Conservation (phyloP, 2,329 filamentous ascomycete genomes). For the Thelonectria olida region DNA sequence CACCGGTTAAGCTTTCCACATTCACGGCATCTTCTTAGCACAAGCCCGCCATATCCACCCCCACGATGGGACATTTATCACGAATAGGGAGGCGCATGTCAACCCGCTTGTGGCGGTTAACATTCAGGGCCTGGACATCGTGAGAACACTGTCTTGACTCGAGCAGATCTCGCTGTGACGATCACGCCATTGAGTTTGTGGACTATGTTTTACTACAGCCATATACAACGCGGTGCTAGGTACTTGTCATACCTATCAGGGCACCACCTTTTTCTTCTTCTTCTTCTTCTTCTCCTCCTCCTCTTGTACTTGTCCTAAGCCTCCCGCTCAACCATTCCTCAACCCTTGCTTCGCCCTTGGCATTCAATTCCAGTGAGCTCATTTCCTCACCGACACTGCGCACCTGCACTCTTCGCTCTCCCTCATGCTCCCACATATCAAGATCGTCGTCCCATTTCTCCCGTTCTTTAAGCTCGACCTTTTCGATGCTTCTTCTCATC, state of each 20-base stretch:
- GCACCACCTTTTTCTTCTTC: too few relatives aligned
- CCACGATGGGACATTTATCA: constrained; percentile 8
- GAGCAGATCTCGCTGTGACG: too few relatives aligned
- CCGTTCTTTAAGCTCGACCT: constrained; percentile 55
- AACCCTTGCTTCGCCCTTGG: constrained; percentile 39
- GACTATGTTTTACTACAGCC: too few relatives aligned
- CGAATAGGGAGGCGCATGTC: not conserved
- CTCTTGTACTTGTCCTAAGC: not conserved
- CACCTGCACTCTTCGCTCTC: constrained; percentile 49
- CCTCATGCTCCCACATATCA: constrained; percentile 46
- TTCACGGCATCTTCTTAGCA: constrained; percentile 28
- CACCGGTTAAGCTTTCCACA: constrained; percentile 37
- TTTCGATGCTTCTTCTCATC: constrained; percentile 60
- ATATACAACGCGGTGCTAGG: too few relatives aligned
- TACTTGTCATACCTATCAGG: too few relatives aligned
- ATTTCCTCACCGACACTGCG: constrained; percentile 47
- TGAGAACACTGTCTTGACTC: too few relatives aligned
- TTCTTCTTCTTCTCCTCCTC: too few relatives aligned
- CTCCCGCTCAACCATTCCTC: constrained; percentile 44
- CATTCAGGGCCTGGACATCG: not conserved
- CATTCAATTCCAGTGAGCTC: constrained; percentile 37
- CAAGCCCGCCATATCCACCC: constrained; percentile 5
- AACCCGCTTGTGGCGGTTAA: constrained; percentile 5
- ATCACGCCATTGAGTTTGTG: not conserved
- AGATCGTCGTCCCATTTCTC: constrained; percentile 52